phyloP scores from a whole-genome alignment of 352 stramenopile genomes.

The Globisporangium paddicum region DNA sequence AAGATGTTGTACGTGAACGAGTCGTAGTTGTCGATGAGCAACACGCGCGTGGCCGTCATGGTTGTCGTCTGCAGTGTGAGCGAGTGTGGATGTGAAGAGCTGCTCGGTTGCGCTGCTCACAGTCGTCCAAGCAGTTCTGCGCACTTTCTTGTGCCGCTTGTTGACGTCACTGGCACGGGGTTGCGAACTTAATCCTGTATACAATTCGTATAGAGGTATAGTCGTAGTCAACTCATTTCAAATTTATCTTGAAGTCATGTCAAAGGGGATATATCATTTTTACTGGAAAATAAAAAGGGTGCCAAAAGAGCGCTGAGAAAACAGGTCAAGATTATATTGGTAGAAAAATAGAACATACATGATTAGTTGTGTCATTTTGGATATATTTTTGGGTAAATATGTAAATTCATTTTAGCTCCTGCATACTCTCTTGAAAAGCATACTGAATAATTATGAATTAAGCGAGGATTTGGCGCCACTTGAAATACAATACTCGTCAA shows the following conservation, averaged over 20 bases:
- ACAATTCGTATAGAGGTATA: background rate
- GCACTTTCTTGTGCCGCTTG: slow-evolving; percentile 12
- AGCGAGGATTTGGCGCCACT: background rate
- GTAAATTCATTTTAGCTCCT: too few relatives aligned
- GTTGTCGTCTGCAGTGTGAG: background rate
- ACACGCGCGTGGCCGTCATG: slow-evolving; percentile 57
- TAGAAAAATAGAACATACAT: too few relatives aligned
- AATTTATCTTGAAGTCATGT: too few relatives aligned
- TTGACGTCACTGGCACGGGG: background rate
- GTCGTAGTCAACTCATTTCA: too few relatives aligned
- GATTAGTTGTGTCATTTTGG: too few relatives aligned
- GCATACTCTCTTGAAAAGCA: too few relatives aligned
- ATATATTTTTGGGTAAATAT: too few relatives aligned
- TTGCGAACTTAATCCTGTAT: background rate
- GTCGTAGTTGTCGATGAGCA: slow-evolving; percentile 90
- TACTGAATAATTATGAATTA: too few relatives aligned
- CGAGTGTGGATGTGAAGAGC: background rate
- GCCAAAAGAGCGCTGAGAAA: too few relatives aligned
- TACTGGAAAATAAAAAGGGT: too few relatives aligned
- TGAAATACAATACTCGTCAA: background rate
- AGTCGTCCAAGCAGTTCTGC: slow-evolving; percentile 6
- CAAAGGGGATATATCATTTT: too few relatives aligned
- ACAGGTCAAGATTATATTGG: too few relatives aligned
- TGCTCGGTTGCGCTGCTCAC: background rate
- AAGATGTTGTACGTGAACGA: slow-evolving; percentile 91